Evolutionary conservation across 2,329 filamentous ascomycete genomes (phyloP), one percentile per base, ranked within the genome.

Genomic region (Leptographium lundbergii): DNA sequence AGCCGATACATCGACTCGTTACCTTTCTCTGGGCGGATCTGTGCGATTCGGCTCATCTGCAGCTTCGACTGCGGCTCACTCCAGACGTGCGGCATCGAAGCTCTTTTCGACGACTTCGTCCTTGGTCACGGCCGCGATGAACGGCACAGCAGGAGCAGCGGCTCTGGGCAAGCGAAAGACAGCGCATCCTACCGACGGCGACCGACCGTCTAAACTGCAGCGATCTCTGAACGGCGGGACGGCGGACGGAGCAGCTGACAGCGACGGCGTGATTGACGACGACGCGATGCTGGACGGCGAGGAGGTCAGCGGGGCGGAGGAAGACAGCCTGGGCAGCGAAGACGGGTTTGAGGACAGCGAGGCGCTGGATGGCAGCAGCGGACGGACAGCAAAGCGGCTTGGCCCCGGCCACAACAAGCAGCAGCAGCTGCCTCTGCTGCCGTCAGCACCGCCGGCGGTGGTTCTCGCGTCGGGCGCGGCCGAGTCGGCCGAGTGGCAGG

Each of bases 401-500:
- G 52, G 50, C 24, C 57, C 53, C 52, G 34, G 19, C 52, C 50
- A 58, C 56, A 50, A 36, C 29, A 57, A 32, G 51, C 57, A 56
- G 24, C 42, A 22, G 34, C 53, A 54, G 25, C 22, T 50, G 42
- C 59, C 57, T 19, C 36, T 48, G 45, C 51, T 13, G 10, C 45
- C 39, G n/a, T 27, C 56, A 11, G 45, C 45, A 42, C 57, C 60
- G 47, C 53, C 61, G 27, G 48, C 60, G 10, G 54, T 62, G 19
- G 57, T 67, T 25, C 55, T 70, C 36, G 66, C 67, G 3, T 59
- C 66, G 1, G 59, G 59, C 13, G 66, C 61, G 19, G 64, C 68
- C 24, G 69, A 71, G 59, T 67, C 69, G 52, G 68, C 67, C 54
- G 69, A 71, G 74, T 99, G 94, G 94, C 92, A 97, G 73, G 88